Evolutionary conservation across 129 eudicot genomes (phyloP), one percentile per base, ranked within the genome.

Genomic region (Heracleum sosnowskyi): DNA sequence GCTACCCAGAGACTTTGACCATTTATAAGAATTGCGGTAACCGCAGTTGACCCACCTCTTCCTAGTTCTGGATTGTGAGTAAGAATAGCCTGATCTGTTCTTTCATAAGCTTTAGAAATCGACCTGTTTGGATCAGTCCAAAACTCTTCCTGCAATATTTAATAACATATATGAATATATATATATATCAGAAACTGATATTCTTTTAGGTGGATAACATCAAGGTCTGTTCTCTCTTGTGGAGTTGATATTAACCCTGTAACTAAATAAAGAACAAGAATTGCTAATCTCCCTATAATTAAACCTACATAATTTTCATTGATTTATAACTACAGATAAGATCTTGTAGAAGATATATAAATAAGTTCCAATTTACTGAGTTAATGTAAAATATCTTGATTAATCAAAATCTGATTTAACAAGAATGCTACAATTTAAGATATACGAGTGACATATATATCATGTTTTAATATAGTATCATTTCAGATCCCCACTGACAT

Each of bases 41-140:
- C 97, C 45, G 97, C 97, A 26, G 97, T 92, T 79, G 97, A 92
- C 76, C 97, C 97, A 68, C 97, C 97, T 82, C 96, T 81, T 47
- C 97, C 97, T 20, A 92, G 82, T 69, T 92, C 96, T n/a, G 92
- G 90, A 70, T 69, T 82, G 75, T 90, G 97, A 1, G 96, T 81
- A 73, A 92, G 94, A 85, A 92, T 90, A 7, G 97, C 96, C 77
- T 92, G 89, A 70, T 92, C 97, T 13, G 97, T 92, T 88, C 87
- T 92, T 85, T 92, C 97, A 62, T 92, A 89, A 36, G 97, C 91
- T 83, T 85, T 92, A 41, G 89, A 76, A 57, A 92, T 92, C 10
- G 97, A 81, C 45, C 88, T 77, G 74, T 51, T 40, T 15, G 97
- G 92, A 77, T 89, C 96, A 4, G 80, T 90, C 90, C 89, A 85